These are phyloP conservation scores for Pulveroboletus sp. DNA, from an alignment of 768 basidiomycete species.

Conservation along the genomic window DNA sequence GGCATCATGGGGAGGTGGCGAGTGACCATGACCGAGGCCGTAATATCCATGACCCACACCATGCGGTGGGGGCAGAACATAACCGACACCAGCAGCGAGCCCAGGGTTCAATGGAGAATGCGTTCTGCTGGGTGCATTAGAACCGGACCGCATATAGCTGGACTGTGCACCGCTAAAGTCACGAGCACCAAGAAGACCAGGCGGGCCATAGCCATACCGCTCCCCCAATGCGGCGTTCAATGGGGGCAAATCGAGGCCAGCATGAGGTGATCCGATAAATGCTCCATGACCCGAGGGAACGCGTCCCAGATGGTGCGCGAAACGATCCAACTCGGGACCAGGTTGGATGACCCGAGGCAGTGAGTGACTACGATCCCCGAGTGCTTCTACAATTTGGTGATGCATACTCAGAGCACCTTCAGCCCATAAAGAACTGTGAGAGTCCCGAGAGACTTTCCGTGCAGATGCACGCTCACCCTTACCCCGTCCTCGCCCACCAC, in stretches of 20 bases:
- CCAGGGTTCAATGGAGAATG: slow-evolving; percentile 64
- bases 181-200: slow-evolving; percentile 29
- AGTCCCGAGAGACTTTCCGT: slow-evolving; percentile 34
- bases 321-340: slow-evolving; percentile 29
- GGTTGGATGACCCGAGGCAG: slow-evolving; percentile 30
- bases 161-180: slow-evolving; percentile 39
- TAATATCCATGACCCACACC: slow-evolving; percentile 34
- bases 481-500: slow-evolving; percentile 30
- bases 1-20: slow-evolving; percentile 32
- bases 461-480: slow-evolving; percentile 36
- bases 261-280: slow-evolving; percentile 34
- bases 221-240: slow-evolving; percentile 41
- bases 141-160: slow-evolving; percentile 61
- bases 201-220: slow-evolving; percentile 35
- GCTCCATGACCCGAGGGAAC: slow-evolving; percentile 33
- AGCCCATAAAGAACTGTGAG: slow-evolving; percentile 28
- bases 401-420: slow-evolving; percentile 34
- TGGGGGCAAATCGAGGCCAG: slow-evolving; percentile 62
- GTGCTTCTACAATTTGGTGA: slow-evolving; percentile 32
- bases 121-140: slow-evolving; percentile 64
- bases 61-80: slow-evolving; percentile 39
- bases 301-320: slow-evolving; percentile 32
- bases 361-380: slow-evolving; percentile 32
- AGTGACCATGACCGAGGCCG: slow-evolving; percentile 35
- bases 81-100: slow-evolving; percentile 35